Evolutionary conservation across 352 stramenopile genomes (phyloP).

Genomic region (Phytophthora tubulina): DNA sequence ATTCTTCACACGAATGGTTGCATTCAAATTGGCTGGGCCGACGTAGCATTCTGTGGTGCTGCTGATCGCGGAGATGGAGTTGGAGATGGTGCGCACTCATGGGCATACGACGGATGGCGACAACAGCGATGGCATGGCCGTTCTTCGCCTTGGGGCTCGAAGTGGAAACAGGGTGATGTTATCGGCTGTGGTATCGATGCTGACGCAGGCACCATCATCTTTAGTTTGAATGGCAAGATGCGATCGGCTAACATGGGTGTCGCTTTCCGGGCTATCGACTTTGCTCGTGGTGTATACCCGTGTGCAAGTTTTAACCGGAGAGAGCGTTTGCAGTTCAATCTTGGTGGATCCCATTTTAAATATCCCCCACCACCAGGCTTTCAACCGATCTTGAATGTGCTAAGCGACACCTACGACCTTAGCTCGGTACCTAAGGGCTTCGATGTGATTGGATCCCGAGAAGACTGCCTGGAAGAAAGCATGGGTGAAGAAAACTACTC

Average conservation of each 20-base stretch:
- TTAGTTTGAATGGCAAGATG: slow-evolving; percentile 94
- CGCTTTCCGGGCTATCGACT: slow-evolving; percentile 85
- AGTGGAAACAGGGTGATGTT: slow-evolving; percentile 94
- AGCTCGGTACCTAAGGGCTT: slow-evolving; percentile 73
- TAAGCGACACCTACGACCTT: slow-evolving; percentile 56
- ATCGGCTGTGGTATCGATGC: slow-evolving; percentile 91
- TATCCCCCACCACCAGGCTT: slow-evolving; percentile 81
- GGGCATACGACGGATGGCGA: slow-evolving; percentile 94
- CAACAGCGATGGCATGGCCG: slow-evolving; percentile 93
- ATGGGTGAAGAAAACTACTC: slow-evolving; percentile 89
- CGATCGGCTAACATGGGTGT: slow-evolving; percentile 87
- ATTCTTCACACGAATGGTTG: slow-evolving; percentile 92
- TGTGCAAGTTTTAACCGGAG: slow-evolving; percentile 91
- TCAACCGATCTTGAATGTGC: slow-evolving; percentile 76
- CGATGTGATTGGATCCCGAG: slow-evolving; percentile 75
- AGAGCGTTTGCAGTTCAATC: slow-evolving; percentile 89
- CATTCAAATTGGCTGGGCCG: slow-evolving; percentile 95
- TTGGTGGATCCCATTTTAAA: slow-evolving; percentile 86
- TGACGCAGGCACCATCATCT: slow-evolving; percentile 90
- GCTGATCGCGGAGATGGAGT: slow-evolving; percentile 92
- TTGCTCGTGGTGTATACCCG: slow-evolving; percentile 85
- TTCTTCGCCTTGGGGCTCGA: slow-evolving; percentile 87
- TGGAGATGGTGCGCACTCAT: slow-evolving; percentile 92
- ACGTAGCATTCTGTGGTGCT: slow-evolving; percentile 89
- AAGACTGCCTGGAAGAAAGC: slow-evolving; percentile 87